phyloP scores from a whole-genome alignment of 805 yeast genomes.

The Zygoascus bituminiphila region DNA sequence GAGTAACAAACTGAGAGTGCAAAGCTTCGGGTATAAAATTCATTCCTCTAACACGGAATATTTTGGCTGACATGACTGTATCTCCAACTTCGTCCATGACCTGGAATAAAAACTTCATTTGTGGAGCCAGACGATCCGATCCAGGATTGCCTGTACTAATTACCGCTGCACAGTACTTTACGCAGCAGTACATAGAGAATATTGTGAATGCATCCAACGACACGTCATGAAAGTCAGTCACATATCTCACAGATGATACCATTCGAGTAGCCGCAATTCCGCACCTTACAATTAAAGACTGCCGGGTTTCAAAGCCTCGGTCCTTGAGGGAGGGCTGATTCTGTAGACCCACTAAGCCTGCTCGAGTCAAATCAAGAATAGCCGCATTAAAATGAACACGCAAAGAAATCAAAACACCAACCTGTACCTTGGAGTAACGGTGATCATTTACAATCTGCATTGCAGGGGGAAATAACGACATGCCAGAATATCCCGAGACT shows the following conservation, averaged over 20 bases:
- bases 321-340: background rate
- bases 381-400: background rate
- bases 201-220: background rate
- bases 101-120: background rate
- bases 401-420: background rate
- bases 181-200: background rate
- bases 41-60: background rate
- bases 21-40: background rate
- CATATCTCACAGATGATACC: background rate
- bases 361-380: background rate
- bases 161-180: background rate
- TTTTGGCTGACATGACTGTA: background rate
- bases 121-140: background rate
- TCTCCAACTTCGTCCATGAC: background rate
- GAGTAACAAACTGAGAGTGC: background rate
- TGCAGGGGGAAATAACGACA: background rate
- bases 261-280: background rate
- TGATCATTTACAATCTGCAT: background rate
- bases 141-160: background rate
- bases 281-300: background rate
- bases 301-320: background rate
- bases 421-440: background rate
- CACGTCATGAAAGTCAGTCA: background rate
- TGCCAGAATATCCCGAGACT: background rate
- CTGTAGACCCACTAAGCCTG: background rate